Base-by-base conservation (phyloP, 1,139 yeast genomes). In the Yamadazyma siamensis region DNA sequence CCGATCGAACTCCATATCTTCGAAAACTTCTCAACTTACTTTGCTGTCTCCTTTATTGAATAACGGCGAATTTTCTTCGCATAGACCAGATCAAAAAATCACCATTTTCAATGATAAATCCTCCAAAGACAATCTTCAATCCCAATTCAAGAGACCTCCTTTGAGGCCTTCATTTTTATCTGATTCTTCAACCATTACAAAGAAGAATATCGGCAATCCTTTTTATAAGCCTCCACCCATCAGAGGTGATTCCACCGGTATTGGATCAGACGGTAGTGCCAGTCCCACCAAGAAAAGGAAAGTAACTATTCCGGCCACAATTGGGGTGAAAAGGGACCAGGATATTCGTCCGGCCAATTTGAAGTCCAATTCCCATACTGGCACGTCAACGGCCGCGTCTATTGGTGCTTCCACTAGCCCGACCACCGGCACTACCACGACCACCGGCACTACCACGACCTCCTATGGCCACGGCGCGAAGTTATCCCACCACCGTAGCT, bases 251-350 rank as follows among this genome's bases (percentile, higher is more conserved):
- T 30, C 31, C 10, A 16, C 37, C 23, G 19, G 26, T 4, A 15
- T 29, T 25, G 12, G 17, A 11, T 9, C 13, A 6, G 30, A 25
- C 14, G 24, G 15, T 2, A 15, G 19, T 9, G 34, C 32, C 13
- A 39, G 44, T 18, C 46, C 47, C 4, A 29, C 46, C 2, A 43
- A 43, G 26, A 54, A 41, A 21, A 22, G 46, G n/a, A 43, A 42
- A 21, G 30, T 38, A 10, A n/a, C n/a, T n/a, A n/a, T n/a, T n/a
- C n/a, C n/a, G n/a, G n/a, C n/a, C n/a, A n/a, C n/a, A n/a, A n/a
- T n/a, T n/a, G n/a, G n/a, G n/a, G n/a, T n/a, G n/a, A n/a, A n/a
- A n/a, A n/a, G n/a, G n/a, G n/a, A n/a, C n/a, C n/a, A n/a, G n/a
- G n/a, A n/a, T n/a, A n/a, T n/a, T n/a, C n/a, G n/a, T n/a, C n/a